A percentile compares a stretch with the other conserved stretches of the same genome.
Evolutionary conservation across 805 yeast species (phyloP).

Genomic region (Pichia cabralensis): DNA sequence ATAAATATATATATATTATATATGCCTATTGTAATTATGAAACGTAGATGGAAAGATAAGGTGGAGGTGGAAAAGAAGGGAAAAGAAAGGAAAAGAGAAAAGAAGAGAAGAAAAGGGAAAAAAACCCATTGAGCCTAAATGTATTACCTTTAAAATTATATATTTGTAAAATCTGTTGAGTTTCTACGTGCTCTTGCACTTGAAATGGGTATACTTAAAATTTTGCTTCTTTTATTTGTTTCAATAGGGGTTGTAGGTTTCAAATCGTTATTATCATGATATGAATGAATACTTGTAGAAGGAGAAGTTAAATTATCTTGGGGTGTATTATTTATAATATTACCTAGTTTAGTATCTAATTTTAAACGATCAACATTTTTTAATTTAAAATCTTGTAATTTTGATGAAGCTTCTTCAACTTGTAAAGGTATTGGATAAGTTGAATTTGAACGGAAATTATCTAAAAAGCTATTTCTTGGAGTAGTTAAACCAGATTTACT

Average conservation of each 20-base stretch:
- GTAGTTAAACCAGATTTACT: constrained; percentile 5
- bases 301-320: constrained; percentile 15
- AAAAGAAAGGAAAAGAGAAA: too few relatives aligned
- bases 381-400: constrained; percentile 19
- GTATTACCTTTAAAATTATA: neutral
- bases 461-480: constrained; percentile 3
- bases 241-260: constrained; percentile 1
- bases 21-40: too few relatives aligned
- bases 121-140: too few relatives aligned
- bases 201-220: constrained; percentile 26
- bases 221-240: constrained; percentile 5
- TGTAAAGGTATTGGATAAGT: constrained; percentile 11
- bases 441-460: neutral
- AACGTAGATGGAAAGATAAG: too few relatives aligned
- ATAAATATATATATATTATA: too few relatives aligned
- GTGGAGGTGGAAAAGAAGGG: too few relatives aligned
- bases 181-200: constrained; percentile 18
- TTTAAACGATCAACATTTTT: constrained; percentile 22
- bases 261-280: too few relatives aligned
- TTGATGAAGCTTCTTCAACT: constrained; percentile 21
- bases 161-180: constrained; percentile 3
- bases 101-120: too few relatives aligned
- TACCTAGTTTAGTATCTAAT: constrained; percentile 21
- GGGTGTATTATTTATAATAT: constrained; percentile 15
- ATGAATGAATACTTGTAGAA: constrained; percentile 1